phyloP scores from a whole-genome alignment of 805 yeast genomes.

The Candida loeiensis region DNA sequence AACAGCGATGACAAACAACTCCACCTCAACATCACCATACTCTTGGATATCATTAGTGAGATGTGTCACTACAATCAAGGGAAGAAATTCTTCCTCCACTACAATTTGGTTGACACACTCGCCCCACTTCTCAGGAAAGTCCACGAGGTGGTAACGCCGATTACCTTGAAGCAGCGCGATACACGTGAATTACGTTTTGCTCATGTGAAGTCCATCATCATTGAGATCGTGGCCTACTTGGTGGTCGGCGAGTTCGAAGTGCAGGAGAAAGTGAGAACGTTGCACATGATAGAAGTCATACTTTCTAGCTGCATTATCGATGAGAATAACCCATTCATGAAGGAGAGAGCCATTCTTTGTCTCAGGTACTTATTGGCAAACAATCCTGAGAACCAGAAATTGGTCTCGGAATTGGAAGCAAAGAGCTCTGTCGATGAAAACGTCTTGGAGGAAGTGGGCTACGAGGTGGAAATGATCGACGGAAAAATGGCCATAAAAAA shows the following conservation, averaged over 20 bases:
- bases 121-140: slow-evolving; percentile 36
- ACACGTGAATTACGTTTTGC: slow-evolving; percentile 42
- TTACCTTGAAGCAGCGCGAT: slow-evolving; percentile 17
- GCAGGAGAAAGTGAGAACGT: slow-evolving; percentile 65
- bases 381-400: slow-evolving; percentile 68
- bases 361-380: slow-evolving; percentile 61
- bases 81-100: slow-evolving; percentile 39
- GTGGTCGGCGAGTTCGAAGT: slow-evolving; percentile 47
- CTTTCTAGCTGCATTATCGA: slow-evolving; percentile 83
- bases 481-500: slow-evolving; percentile 64
- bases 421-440: slow-evolving; percentile 55
- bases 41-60: slow-evolving; percentile 42
- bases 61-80: slow-evolving; percentile 39
- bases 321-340: slow-evolving; percentile 81
- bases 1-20: slow-evolving; percentile 9
- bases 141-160: slow-evolving; percentile 34
- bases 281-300: slow-evolving; percentile 67
- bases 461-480: slow-evolving; percentile 64
- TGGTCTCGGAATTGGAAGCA: slow-evolving; percentile 78
- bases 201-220: slow-evolving; percentile 57
- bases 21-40: slow-evolving; percentile 16
- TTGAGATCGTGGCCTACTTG: slow-evolving; percentile 63
- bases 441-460: slow-evolving; percentile 66
- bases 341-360: slow-evolving; percentile 81
- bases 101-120: slow-evolving; percentile 33